Conservation (phyloP, 345 rosid genomes). For the Lepidium africanum region DNA sequence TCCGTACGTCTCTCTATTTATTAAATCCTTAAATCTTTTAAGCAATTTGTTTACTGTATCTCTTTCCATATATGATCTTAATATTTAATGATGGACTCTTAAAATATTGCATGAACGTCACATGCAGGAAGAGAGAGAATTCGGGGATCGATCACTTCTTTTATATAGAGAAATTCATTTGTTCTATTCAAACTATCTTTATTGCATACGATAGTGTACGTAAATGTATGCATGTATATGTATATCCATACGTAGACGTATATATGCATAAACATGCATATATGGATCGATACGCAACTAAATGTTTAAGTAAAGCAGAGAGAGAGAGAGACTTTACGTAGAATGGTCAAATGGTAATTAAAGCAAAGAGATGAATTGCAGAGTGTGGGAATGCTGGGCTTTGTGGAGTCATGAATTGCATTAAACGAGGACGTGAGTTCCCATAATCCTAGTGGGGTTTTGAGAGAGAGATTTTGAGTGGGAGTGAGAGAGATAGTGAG, state of each 20-base stretch:
- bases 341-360: slow-evolving; percentile 40
- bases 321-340: slow-evolving; percentile 33
- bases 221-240: slow-evolving; percentile 15
- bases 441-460: slow-evolving; percentile 59
- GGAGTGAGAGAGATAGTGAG: not conserved
- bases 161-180: not conserved
- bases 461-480: slow-evolving; percentile 20
- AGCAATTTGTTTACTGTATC: slow-evolving; percentile 22
- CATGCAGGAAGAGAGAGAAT: slow-evolving; percentile 62
- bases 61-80: slow-evolving; percentile 28
- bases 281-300: slow-evolving; percentile 6
- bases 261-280: slow-evolving; percentile 3
- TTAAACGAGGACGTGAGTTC: slow-evolving; percentile 93
- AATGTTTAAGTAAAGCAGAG: slow-evolving; percentile 5
- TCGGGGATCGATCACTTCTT: slow-evolving; percentile 56
- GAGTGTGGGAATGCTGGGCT: slow-evolving; percentile 99
- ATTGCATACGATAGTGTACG: not conserved
- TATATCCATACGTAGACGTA: not conserved
- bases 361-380: slow-evolving; percentile 49
- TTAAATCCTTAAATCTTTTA: not conserved
- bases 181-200: slow-evolving; percentile 2
- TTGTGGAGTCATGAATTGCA: slow-evolving; percentile 77
- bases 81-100: slow-evolving; percentile 33
- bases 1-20: too few species aligned
- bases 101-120: slow-evolving; percentile 54